Evolutionary conservation across 2,329 filamentous ascomycete genomes (phyloP).

Genomic region (Diaporthe batatas): DNA sequence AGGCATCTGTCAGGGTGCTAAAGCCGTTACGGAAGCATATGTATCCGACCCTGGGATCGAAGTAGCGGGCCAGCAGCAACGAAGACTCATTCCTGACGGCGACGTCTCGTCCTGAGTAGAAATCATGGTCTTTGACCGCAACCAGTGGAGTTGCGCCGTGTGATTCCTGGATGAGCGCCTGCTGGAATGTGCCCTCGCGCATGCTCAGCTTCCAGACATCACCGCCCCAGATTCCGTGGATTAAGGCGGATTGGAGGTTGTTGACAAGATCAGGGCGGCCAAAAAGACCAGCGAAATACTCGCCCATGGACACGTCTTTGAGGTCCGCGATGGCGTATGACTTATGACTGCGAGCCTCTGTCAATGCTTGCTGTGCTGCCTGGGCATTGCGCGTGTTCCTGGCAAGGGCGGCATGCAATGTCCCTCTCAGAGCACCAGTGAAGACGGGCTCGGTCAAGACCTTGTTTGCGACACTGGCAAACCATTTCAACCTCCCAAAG

Average conservation of each 20-base stretch:
- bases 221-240: slow-evolving; percentile 94
- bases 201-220: slow-evolving; percentile 86
- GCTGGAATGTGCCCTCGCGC: slow-evolving; percentile 69
- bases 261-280: slow-evolving; percentile 69
- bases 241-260: slow-evolving; percentile 79
- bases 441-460: slow-evolving; percentile 69
- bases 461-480: not conserved
- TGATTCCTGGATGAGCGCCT: slow-evolving; percentile 61
- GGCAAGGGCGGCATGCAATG: slow-evolving; percentile 13
- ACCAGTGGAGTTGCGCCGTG: slow-evolving; percentile 34
- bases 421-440: slow-evolving; percentile 50
- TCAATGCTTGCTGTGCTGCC: not conserved
- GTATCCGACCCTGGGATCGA: slow-evolving; percentile 48
- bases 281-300: slow-evolving; percentile 71
- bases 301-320: slow-evolving; percentile 78
- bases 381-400: not conserved
- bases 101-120: slow-evolving; percentile 41
- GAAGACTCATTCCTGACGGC: slow-evolving; percentile 39
- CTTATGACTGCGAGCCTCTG: slow-evolving; percentile 37
- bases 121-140: slow-evolving; percentile 39
- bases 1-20: slow-evolving; percentile 67
- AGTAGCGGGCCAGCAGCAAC: slow-evolving; percentile 46
- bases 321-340: slow-evolving; percentile 47
- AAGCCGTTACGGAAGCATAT: slow-evolving; percentile 72
- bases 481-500: slow-evolving; percentile 13